These are phyloP conservation scores for Ascochyta fabae DNA, from an alignment of 2,329 filamentous ascomycete genomes.

Conservation along the genomic window DNA sequence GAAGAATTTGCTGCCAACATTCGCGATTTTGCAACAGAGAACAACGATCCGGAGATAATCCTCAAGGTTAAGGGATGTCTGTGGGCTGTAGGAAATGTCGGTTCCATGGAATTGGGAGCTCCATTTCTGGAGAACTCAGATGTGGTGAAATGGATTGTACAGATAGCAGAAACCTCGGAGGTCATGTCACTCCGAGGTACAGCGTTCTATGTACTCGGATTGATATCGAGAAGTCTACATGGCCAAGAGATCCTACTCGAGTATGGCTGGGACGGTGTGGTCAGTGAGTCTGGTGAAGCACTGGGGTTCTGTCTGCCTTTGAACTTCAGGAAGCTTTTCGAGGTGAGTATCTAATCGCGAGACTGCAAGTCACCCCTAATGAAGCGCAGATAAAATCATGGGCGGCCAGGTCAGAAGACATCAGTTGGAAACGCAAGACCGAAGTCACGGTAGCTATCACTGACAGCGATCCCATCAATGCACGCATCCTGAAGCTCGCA, in stretches of 20 bases:
- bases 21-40: conserved; percentile 82
- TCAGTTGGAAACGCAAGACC: conserved; percentile 40
- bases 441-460: conserved; percentile 64
- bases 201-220: conserved; percentile 91
- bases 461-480: conserved; percentile 67
- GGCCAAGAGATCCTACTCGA: conserved; percentile 90
- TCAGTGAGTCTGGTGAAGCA: conserved; percentile 80
- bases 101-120: conserved; percentile 95
- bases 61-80: conserved; percentile 95
- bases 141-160: conserved; percentile 84
- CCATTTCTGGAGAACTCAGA: conserved; percentile 91
- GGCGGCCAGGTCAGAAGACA: conserved; percentile 38
- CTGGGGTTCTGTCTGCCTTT: conserved; percentile 87
- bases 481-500: conserved; percentile 81
- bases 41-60: conserved; percentile 82
- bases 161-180: conserved; percentile 85
- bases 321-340: conserved; percentile 79
- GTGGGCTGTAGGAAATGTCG: conserved; percentile 97
- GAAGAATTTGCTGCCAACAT: conserved; percentile 91
- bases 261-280: conserved; percentile 90
- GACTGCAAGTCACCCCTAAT: conserved; percentile 23
- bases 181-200: conserved; percentile 94
- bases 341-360: conserved; percentile 54
- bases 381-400: conserved; percentile 47
- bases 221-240: conserved; percentile 90